A percentile compares a stretch with the other conserved stretches of the same genome.
Conservation (phyloP, 345 rosid species). For the Boechera divaricarpa region DNA sequence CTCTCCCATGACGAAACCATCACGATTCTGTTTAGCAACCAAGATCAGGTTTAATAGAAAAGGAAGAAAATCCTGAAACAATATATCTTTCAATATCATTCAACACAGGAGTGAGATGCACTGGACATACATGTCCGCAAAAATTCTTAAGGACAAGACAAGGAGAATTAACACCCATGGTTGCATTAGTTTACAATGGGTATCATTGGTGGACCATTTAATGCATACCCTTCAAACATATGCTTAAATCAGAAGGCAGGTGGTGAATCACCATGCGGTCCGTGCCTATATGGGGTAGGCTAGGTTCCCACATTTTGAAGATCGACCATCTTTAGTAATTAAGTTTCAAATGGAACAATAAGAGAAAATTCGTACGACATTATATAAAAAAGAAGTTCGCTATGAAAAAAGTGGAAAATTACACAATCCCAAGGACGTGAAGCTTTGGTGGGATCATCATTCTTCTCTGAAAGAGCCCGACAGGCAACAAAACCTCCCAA, state of each 20-base stretch:
- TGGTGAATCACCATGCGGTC: neutral
- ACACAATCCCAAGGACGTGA: conserved; percentile 97
- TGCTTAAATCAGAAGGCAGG: conserved; percentile 2
- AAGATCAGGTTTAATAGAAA: neutral
- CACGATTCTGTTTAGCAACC: conserved; percentile 66
- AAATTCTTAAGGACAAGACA: neutral
- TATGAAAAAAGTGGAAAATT: conserved; percentile 30
- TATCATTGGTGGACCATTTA: neutral
- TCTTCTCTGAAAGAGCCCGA: conserved; percentile 85
- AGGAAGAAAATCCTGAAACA: neutral
- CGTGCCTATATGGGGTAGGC: neutral
- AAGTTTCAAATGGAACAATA: neutral
- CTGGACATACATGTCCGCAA: neutral
- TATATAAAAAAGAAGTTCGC: neutral
- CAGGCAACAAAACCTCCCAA: conserved; percentile 96
- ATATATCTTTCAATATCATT: neutral
- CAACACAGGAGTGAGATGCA: neutral
- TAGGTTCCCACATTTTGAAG: conserved; percentile 16
- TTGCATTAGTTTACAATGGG: neutral
- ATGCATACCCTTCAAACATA: conserved; percentile 12
- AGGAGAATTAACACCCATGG: neutral
- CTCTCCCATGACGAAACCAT: conserved; percentile 98
- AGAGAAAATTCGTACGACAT: neutral
- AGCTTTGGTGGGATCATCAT: conserved; percentile 87
- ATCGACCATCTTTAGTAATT: conserved; percentile 4